Conservation (phyloP, 352 stramenopile species). For the Phytophthora tentaculata region DNA sequence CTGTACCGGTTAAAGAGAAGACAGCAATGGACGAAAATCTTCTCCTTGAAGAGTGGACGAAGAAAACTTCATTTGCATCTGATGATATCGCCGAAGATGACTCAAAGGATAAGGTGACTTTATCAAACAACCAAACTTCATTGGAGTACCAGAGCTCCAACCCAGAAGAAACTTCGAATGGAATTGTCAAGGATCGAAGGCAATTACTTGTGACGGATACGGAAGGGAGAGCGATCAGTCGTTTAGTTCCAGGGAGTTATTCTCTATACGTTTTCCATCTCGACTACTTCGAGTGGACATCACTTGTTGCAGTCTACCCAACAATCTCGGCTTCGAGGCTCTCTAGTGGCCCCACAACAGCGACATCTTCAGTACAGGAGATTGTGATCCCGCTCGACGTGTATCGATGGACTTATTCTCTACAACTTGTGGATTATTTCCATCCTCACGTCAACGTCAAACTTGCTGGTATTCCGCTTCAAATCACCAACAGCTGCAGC, state of each 20-base stretch:
- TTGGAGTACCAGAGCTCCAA: conserved; percentile 3
- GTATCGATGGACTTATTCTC: conserved; percentile 64
- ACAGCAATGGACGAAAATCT: conserved; percentile 6
- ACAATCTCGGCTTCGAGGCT: conserved; percentile 49
- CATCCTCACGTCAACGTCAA: conserved; percentile 47
- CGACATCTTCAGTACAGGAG: conserved; percentile 45
- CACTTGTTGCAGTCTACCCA: conserved; percentile 59
- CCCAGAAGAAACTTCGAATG: conserved; percentile 13
- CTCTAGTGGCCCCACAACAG: conserved; percentile 35
- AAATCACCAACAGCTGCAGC: conserved; percentile 66
- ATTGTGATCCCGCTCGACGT: conserved; percentile 63
- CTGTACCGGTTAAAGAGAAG: conserved; percentile 10
- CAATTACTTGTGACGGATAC: conserved; percentile 48
- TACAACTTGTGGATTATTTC: conserved; percentile 79
- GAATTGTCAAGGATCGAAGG: conserved; percentile 30
- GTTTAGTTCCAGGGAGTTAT: conserved; percentile 63
- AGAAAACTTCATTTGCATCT: conserved; percentile 12
- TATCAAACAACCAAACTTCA: not conserved
- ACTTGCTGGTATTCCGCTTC: conserved; percentile 53
- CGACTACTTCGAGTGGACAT: conserved; percentile 82
- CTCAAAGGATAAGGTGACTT: conserved; percentile 4
- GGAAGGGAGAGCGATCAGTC: conserved; percentile 44
- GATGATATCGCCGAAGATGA: conserved; percentile 12
- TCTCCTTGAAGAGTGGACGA: conserved; percentile 17
- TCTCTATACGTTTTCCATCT: conserved; percentile 73